phyloP scores from a whole-genome alignment of 148 eudicot species.

The Cornus controversa region DNA sequence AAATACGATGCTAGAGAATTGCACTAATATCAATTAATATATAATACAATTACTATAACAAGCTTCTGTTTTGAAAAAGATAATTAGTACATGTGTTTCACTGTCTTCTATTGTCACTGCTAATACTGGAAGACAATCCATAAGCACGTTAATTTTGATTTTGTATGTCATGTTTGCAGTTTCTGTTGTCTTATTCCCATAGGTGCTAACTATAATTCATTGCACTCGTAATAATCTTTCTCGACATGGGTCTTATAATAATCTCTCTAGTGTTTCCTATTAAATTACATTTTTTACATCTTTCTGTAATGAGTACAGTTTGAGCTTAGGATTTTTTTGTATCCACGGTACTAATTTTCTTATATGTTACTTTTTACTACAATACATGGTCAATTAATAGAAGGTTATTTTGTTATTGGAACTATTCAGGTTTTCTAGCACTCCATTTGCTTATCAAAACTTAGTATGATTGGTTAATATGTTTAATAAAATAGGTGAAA shows the following conservation, averaged over 20 bases:
- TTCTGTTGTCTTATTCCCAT: too few relatives aligned
- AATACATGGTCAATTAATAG: neutral
- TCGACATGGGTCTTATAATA: neutral
- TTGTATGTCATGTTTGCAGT: neutral
- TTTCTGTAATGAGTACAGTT: neutral
- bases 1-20: neutral
- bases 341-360: too few relatives aligned
- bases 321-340: neutral
- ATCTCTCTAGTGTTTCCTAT: neutral
- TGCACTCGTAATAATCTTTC: neutral
- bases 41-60: neutral
- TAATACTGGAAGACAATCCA: neutral
- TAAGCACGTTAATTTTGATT: neutral
- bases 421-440: neutral
- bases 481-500: constrained; percentile 61
- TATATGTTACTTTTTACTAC: neutral
- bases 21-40: neutral
- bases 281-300: neutral
- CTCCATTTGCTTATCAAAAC: neutral
- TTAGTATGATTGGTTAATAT: constrained; percentile 9
- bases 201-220: neutral
- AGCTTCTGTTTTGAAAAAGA: neutral
- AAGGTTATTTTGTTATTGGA: neutral
- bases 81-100: neutral
- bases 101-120: neutral